Evolutionary conservation across 1,139 yeast genomes (phyloP), one percentile per base, ranked within the genome.

Genomic region (Kodamaea sp.): DNA sequence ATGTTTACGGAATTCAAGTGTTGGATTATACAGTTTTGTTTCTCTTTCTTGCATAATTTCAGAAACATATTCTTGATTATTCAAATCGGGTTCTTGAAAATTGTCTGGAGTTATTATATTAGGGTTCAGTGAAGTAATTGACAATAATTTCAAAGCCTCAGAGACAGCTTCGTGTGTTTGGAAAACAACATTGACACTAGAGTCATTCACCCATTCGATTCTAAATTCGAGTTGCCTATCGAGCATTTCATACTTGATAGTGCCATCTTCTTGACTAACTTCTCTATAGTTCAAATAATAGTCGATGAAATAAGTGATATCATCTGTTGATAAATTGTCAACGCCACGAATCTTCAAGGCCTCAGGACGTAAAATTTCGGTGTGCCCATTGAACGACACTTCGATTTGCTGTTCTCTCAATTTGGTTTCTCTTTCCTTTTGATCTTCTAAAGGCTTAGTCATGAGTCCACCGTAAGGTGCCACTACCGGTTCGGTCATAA

Each of bases 151-250:
- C 36, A 73, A 60, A 0, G 80, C 83, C 27, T 57, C 60, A 4
- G 52, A 43, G 2, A 79, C 71, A 9, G 65, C 66, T 25, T 70
- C 76, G 34, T 65, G 70, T 22, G 69, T 62, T 27, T 64, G 60
- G 53, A 79, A 84, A 3, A 73, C 78, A 10, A 81, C 56, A 42
- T 78, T 79, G 24, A 81, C 73, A 2, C 78, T 65, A 10, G 74
- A 55, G 55, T 84, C 94, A 53, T 84, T 78, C 34, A 84, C 72
- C 94, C 94, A 84, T 52, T 84, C 82, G 24, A 83, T 59, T 37
- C 67, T 62, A 56, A 75, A 80, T 15, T 54, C 55, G 10, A 60
- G 45, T 37, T 61, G 66, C 3, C 62, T 55, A 27, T 58, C 62
- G 15, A 53, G 47, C 8, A 57, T 59, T 29, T 57, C 58, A 40